A percentile compares a stretch with the other conserved stretches of the same genome.
Conservation (phyloP, 2,329 filamentous ascomycete genomes). For the Aspergillus viridinutans region DNA sequence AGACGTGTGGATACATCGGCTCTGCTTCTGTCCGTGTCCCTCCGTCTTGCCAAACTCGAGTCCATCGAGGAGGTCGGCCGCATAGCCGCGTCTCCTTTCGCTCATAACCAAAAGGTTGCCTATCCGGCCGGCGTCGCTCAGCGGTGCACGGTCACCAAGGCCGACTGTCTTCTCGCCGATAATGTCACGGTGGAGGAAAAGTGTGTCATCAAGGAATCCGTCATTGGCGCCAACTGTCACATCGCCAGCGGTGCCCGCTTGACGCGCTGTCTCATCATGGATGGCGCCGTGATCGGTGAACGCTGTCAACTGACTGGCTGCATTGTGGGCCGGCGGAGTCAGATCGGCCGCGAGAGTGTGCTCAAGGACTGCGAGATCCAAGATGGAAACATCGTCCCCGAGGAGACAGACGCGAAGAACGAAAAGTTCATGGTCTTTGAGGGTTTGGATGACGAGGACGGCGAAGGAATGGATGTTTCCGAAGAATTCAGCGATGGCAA, state of each 20-base stretch:
- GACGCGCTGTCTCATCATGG: conserved; percentile 87
- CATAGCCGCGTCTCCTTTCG: conserved; percentile 63
- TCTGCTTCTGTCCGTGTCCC: conserved; percentile 73
- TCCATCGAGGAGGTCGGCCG: conserved; percentile 59
- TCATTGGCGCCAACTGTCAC: conserved; percentile 81
- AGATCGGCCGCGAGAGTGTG: conserved; percentile 76
- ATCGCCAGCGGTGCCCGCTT: conserved; percentile 83
- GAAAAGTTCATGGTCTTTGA: conserved; percentile 59
- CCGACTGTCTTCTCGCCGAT: conserved; percentile 78
- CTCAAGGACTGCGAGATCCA: conserved; percentile 90
- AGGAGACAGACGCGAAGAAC: conserved; percentile 63
- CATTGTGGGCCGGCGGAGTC: conserved; percentile 74
- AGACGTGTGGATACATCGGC: conserved; percentile 84
- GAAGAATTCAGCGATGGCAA: conserved; percentile 20
- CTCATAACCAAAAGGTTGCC: conserved; percentile 74
- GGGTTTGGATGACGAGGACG: conserved; percentile 39
- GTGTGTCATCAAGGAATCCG: conserved; percentile 84
- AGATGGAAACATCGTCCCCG: conserved; percentile 75
- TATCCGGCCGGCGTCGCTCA: conserved; percentile 77
- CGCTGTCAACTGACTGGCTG: conserved; percentile 82
- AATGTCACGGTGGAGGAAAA: conserved; percentile 89
- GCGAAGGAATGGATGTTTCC: conserved; percentile 29
- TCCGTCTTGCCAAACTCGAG: conserved; percentile 78
- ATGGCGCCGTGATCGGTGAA: conserved; percentile 79
- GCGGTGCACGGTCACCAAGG: conserved; percentile 74